These are phyloP conservation scores for Daldinia grandis DNA, from an alignment of 495 filamentous ascomycete species.

Conservation along the genomic window DNA sequence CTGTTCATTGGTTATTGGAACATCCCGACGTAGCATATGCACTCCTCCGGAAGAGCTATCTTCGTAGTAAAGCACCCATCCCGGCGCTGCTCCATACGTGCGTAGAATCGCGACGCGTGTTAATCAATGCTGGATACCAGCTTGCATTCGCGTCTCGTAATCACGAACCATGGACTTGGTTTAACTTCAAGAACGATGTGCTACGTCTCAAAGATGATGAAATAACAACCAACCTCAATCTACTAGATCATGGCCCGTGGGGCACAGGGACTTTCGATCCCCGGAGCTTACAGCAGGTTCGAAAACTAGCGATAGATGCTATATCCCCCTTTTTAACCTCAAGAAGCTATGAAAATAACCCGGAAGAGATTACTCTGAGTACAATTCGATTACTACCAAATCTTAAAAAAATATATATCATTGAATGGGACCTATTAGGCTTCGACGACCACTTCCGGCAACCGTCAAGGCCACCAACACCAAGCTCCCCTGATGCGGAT, in stretches of 20 bases:
- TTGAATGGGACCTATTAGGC: not conserved
- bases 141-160: constrained; percentile 30
- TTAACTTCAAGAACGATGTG: constrained; percentile 26
- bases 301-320: not conserved
- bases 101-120: constrained; percentile 21
- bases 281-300: not conserved
- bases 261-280: not conserved
- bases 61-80: constrained; percentile 32
- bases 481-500: not conserved
- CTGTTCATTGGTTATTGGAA: constrained; percentile 5
- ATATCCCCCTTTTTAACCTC: not conserved
- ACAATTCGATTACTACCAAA: not conserved
- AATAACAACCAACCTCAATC: fast-evolving
- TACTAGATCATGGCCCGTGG: not conserved
- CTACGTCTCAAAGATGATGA: not conserved
- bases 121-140: constrained; percentile 28
- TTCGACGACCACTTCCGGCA: not conserved
- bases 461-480: not conserved
- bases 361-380: not conserved
- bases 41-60: constrained; percentile 1
- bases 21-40: not conserved
- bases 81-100: constrained; percentile 35
- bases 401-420: not conserved
- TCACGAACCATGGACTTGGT: constrained; percentile 30
- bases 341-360: not conserved